Base-by-base conservation (phyloP, 805 yeast species). In the Myxozyma neglecta region DNA sequence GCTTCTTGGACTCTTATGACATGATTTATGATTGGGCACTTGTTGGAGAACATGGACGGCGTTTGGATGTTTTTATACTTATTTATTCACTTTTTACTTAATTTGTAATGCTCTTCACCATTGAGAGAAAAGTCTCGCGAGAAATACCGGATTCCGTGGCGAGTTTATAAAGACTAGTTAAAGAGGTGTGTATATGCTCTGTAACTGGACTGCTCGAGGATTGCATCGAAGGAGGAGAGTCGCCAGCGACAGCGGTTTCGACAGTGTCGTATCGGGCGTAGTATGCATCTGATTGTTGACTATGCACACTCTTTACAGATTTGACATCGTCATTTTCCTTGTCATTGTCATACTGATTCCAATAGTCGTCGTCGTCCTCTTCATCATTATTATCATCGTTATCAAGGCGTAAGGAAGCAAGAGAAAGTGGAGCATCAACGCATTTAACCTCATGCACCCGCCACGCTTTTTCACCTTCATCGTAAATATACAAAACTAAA, bases 251-350 rank as follows among this genome's bases (percentile, higher is more conserved):
- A 18, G 66, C 59, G 32, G 70, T 67, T 54, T 61, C 63, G 34
- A 69, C 68, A 18, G 58, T 36, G 29, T 65, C 60, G 56, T 64
- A 68, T 18, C 61, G 57, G 14, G 16, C 39, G 37, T 65, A 66
- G 52, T 58, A 62, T 24, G 29, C 29, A 24, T 24, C 29, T 24
- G 29, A 24, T 24, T 24, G 2, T 24, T 24, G 29, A 24, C 42
- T 39, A 3, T 37, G 43, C n/a, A 53, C 65, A 46, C 67, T 64
- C 13, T 53, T 51, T 4, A 48, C 63, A 57, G 68, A 67, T 50
- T 67, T 64, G 18, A 50, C 59, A 35, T 63, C 69, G 8, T 66
- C 70, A 7, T 43, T 58, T 16, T 61, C 63, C 37, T 32, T 52
- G 14, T 57, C 64, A 3, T 39, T 46, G 20, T 46, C 63, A 40